These are phyloP conservation scores for Chlamydomonas reinhardtii DNA, from an alignment of 163 green algal species.

Conservation along the genomic window DNA sequence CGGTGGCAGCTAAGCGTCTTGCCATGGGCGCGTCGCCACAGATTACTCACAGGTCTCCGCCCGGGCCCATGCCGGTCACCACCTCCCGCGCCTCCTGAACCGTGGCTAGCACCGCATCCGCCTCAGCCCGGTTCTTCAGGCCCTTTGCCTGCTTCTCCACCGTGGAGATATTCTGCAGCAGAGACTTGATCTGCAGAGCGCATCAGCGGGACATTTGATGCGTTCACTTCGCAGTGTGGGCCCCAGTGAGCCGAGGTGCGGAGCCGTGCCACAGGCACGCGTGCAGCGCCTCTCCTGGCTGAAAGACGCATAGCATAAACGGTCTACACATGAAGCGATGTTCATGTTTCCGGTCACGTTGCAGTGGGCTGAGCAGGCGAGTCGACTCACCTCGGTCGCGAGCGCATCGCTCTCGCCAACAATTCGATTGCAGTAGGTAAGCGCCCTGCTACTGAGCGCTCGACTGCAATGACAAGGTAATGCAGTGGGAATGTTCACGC, in stretches of 20 bases:
- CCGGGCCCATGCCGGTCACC: slow-evolving; percentile 66
- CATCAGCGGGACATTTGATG: too few species aligned
- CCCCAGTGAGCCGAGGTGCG: too few species aligned
- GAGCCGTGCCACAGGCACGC: too few species aligned
- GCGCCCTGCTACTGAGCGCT: slow-evolving; percentile 71
- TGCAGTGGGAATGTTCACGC: background rate
- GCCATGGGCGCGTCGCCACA: too few species aligned
- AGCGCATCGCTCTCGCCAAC: slow-evolving; percentile 74
- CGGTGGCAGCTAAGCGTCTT: too few species aligned
- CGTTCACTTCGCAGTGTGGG: too few species aligned
- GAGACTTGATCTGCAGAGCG: slow-evolving; percentile 61
- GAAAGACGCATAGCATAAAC: too few species aligned
- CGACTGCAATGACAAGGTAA: slow-evolving; percentile 57
- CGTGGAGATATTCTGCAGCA: slow-evolving; percentile 54
- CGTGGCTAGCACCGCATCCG: slow-evolving; percentile 28
- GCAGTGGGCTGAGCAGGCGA: too few species aligned
- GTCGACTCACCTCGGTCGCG: slow-evolving; percentile 70
- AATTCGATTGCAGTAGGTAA: slow-evolving; percentile 70
- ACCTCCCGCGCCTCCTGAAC: slow-evolving; percentile 62
- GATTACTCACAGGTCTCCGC: slow-evolving; percentile 73
- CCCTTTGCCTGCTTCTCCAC: slow-evolving; percentile 37
- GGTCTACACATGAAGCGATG: too few species aligned
- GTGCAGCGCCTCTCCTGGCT: too few species aligned
- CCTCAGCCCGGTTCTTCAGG: slow-evolving; percentile 13
- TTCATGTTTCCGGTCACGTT: too few species aligned